Percentiles rank a stretch among this genome's conserved stretches.
phyloP scores from a whole-genome alignment of 2,329 filamentous ascomycete genomes.

The Colletotrichum agaves region DNA sequence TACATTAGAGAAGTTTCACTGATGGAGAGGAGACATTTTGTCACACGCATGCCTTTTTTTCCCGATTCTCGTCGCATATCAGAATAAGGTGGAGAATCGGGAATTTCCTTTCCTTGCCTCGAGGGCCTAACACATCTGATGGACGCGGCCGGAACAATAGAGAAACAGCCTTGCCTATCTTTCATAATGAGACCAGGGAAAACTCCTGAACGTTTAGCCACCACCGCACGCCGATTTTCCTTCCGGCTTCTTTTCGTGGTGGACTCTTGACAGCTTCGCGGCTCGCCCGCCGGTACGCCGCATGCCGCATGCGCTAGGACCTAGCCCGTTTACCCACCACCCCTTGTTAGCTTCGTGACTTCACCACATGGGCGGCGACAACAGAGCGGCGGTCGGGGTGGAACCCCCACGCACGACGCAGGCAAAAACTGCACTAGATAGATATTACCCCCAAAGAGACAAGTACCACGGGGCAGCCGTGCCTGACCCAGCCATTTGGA shows the following conservation, averaged over 20 bases:
- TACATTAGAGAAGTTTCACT: not conserved
- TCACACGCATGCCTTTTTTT: constrained; percentile 15
- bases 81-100: constrained; percentile 9
- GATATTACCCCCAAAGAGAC: constrained; percentile 1
- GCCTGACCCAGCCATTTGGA: not conserved
- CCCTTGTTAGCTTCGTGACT: too few species aligned
- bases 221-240: not conserved
- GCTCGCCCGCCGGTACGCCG: constrained; percentile 7
- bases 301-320: not conserved
- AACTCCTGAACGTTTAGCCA: constrained; percentile 4
- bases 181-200: not conserved
- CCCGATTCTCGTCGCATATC: constrained; percentile 10
- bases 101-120: constrained; percentile 22
- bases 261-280: not conserved
- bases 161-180: constrained; percentile 8
- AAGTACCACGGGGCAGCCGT: constrained; percentile 1
- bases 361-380: not conserved
- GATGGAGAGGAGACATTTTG: not conserved
- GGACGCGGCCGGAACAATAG: not conserved
- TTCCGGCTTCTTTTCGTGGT: constrained; percentile 38
- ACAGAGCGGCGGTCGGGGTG: constrained; percentile 9
- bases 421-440: not conserved
- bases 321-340: too few species aligned
- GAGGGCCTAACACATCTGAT: not conserved
- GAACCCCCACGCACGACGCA: constrained; percentile 25